phyloP scores from a whole-genome alignment of 805 yeast genomes.

The Suhomyces tanzawaensis region DNA sequence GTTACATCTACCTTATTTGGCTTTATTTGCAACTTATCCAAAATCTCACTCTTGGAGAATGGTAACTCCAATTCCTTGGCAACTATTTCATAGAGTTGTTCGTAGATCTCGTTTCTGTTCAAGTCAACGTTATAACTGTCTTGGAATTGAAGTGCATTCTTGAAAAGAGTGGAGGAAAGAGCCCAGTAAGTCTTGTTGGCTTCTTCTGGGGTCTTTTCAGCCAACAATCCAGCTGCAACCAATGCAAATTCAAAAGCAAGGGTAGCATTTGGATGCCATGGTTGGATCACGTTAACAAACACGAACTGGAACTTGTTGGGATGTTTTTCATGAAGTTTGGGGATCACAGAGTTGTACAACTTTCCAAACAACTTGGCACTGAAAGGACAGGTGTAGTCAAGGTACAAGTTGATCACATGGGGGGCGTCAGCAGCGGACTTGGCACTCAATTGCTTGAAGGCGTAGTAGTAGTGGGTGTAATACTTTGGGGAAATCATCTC shows the following conservation, averaged over 20 bases:
- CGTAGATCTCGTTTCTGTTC: conserved; percentile 56
- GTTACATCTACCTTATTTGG: conserved; percentile 26
- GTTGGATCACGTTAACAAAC: conserved; percentile 76
- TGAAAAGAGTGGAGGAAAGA: conserved; percentile 55
- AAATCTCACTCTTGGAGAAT: conserved; percentile 27
- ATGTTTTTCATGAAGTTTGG: conserved; percentile 43
- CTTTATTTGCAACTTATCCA: conserved; percentile 38
- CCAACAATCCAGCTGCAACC: conserved; percentile 67
- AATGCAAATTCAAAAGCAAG: conserved; percentile 68
- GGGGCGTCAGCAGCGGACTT: conserved; percentile 19
- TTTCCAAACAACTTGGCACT: conserved; percentile 62
- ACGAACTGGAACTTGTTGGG: conserved; percentile 57
- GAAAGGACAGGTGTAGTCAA: conserved; percentile 80
- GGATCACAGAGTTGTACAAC: conserved; percentile 51
- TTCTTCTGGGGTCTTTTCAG: conserved; percentile 19
- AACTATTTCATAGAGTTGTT: conserved; percentile 35
- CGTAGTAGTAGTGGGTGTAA: conserved; percentile 32
- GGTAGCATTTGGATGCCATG: conserved; percentile 83
- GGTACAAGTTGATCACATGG: conserved; percentile 56
- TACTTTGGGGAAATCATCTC: conserved; percentile 47
- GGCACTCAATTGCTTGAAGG: conserved; percentile 16
- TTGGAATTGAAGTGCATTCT: conserved; percentile 51
- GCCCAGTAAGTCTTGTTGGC: conserved; percentile 39
- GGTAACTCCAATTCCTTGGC: conserved; percentile 38
- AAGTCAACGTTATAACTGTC: conserved; percentile 58